Conservation (phyloP, 805 yeast species). For the Lachancea mirantina region DNA sequence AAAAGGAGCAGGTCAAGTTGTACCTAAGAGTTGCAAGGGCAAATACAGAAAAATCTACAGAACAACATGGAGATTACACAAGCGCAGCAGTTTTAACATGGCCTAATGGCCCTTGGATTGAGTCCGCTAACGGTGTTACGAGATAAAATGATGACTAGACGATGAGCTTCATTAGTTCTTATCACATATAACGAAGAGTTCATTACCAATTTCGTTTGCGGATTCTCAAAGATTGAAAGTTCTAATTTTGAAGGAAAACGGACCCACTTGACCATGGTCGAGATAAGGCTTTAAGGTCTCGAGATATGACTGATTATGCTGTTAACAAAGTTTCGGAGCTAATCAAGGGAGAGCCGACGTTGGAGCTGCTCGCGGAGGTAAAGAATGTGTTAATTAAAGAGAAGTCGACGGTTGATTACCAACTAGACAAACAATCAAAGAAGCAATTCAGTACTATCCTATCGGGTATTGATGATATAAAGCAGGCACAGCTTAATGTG, state of each 20-base stretch:
- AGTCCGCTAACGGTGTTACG: constrained; percentile 49
- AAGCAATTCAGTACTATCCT: constrained; percentile 52
- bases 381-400: constrained; percentile 57
- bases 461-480: constrained; percentile 35
- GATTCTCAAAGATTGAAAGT: not conserved
- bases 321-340: constrained; percentile 28
- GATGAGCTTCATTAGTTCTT: not conserved
- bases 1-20: constrained; percentile 28
- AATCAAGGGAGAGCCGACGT: constrained; percentile 40
- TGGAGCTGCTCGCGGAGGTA: constrained; percentile 45
- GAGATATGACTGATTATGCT: constrained; percentile 19
- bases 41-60: constrained; percentile 31
- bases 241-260: not conserved
- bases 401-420: constrained; percentile 66
- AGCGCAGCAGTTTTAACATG: constrained; percentile 52
- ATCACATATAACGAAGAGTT: not conserved
- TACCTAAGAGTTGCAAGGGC: constrained; percentile 55
- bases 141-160: constrained; percentile 5
- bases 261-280: not conserved
- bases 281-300: not conserved
- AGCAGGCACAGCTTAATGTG: constrained; percentile 40
- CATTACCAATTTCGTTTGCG: not conserved
- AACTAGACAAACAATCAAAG: constrained; percentile 63
- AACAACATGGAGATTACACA: constrained; percentile 54
- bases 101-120: constrained; percentile 51